Evolutionary conservation across 257 asterid species (phyloP).

Genomic region (Solanum lignicaule): DNA sequence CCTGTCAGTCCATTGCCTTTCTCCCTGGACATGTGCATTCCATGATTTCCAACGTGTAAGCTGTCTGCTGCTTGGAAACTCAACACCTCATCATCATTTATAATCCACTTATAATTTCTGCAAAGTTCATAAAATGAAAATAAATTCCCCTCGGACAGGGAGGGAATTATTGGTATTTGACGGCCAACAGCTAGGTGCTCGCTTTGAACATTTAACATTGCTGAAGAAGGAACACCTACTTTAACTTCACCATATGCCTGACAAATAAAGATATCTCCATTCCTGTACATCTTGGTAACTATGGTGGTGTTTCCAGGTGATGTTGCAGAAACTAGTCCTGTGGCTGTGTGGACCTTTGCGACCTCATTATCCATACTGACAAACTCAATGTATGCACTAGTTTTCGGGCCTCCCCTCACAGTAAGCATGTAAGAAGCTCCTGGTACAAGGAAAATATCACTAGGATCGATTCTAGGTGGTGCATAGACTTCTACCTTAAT

Average conservation of each 20-base stretch:
- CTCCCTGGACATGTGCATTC: conserved; percentile 2
- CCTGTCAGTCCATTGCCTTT: conserved; percentile 20
- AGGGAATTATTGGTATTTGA: conserved; percentile 54
- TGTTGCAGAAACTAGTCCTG: conserved; percentile 58
- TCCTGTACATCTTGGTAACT: conserved; percentile 53
- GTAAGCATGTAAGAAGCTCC: conserved; percentile 74
- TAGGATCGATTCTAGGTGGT: conserved; percentile 63
- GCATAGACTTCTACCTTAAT: conserved; percentile 75
- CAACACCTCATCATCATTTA: conserved; percentile 51
- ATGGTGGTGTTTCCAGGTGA: conserved; percentile 66
- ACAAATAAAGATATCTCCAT: conserved; percentile 49
- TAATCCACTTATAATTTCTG: conserved; percentile 49
- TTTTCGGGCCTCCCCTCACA: conserved; percentile 73
- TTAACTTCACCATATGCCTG: conserved; percentile 53
- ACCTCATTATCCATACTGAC: conserved; percentile 46
- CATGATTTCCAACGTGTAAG: conserved; percentile 8
- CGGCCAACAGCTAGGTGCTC: conserved; percentile 60
- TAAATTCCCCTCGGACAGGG: conserved; percentile 64
- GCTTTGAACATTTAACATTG: conserved; percentile 63
- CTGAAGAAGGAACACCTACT: conserved; percentile 79
- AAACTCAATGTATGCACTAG: conserved; percentile 48
- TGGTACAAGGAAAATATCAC: conserved; percentile 70
- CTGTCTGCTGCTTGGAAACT: conserved; percentile 25
- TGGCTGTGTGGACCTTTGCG: conserved; percentile 40
- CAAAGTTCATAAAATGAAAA: conserved; percentile 84